Conservation (phyloP, 345 rosid species). For the Eutrema heterophyllum region DNA sequence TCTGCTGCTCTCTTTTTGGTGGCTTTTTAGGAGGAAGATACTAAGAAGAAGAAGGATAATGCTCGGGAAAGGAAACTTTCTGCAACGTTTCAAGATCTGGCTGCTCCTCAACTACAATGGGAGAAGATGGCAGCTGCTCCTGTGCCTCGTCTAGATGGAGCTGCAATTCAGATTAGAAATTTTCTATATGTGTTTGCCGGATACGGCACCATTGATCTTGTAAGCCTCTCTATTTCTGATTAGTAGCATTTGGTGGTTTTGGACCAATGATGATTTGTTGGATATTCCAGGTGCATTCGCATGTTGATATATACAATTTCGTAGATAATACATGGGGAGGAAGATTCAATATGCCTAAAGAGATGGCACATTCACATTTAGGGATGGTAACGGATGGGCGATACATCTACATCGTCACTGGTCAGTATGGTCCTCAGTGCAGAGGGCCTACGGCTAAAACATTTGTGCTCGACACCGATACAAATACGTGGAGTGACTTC, state of each 20-base stretch:
- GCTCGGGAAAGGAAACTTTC: conserved; percentile 56
- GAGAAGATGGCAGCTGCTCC: conserved; percentile 86
- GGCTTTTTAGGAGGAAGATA: neutral
- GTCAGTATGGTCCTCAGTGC: conserved; percentile 96
- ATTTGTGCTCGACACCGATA: conserved; percentile 80
- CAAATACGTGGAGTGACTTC: conserved; percentile 72
- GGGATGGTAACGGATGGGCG: conserved; percentile 97
- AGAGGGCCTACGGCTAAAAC: conserved; percentile 84
- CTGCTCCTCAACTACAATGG: conserved; percentile 75
- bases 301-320: conserved; percentile 85
- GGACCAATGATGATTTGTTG: neutral
- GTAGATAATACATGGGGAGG: conserved; percentile 80
- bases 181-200: conserved; percentile 89
- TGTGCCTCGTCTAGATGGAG: conserved; percentile 94
- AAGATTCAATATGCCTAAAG: conserved; percentile 94
- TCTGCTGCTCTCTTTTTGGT: no score
- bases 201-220: conserved; percentile 75
- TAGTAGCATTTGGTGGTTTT: neutral
- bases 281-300: conserved; percentile 98
- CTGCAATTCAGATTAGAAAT: conserved; percentile 78
- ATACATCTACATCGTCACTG: conserved; percentile 72
- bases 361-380: conserved; percentile 99
- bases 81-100: conserved; percentile 90
- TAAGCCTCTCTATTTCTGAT: conserved; percentile 32
- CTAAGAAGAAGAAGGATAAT: conserved; percentile 30